These are phyloP conservation scores for Prunus salicina DNA, from an alignment of 306 rosid species.

Conservation along the genomic window DNA sequence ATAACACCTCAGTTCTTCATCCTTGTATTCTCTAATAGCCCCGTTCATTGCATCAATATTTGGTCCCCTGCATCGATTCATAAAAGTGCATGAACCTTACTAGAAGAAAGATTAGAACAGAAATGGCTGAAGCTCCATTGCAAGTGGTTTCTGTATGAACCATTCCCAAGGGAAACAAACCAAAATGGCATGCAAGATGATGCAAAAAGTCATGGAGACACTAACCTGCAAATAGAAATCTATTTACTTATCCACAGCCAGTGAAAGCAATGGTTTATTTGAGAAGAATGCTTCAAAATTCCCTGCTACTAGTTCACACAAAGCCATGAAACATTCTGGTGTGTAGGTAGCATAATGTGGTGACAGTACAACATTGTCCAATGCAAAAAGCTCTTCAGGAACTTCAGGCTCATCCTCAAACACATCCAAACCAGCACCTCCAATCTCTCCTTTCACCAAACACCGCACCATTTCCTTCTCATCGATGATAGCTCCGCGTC, in stretches of 20 bases:
- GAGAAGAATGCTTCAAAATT: constrained; percentile 39
- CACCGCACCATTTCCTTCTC: constrained; percentile 36
- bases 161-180: background rate
- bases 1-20: background rate
- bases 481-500: constrained; percentile 41
- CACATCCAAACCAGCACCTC: constrained; percentile 45
- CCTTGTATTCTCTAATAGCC: background rate
- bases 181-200: background rate
- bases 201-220: background rate
- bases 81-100: background rate
- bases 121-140: background rate
- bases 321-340: constrained; percentile 7
- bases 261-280: constrained; percentile 24
- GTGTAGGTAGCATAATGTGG: constrained; percentile 12
- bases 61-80: background rate
- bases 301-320: constrained; percentile 3
- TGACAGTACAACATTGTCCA: constrained; percentile 50
- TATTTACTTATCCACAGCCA: background rate
- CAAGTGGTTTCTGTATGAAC: background rate
- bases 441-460: constrained; percentile 17
- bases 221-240: background rate
- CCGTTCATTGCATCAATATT: background rate
- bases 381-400: constrained; percentile 27
- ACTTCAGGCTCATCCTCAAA: constrained; percentile 26
- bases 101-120: background rate